These are phyloP conservation scores for Beauveria caledonica DNA, from an alignment of 2,329 filamentous ascomycete genomes.

Conservation along the genomic window DNA sequence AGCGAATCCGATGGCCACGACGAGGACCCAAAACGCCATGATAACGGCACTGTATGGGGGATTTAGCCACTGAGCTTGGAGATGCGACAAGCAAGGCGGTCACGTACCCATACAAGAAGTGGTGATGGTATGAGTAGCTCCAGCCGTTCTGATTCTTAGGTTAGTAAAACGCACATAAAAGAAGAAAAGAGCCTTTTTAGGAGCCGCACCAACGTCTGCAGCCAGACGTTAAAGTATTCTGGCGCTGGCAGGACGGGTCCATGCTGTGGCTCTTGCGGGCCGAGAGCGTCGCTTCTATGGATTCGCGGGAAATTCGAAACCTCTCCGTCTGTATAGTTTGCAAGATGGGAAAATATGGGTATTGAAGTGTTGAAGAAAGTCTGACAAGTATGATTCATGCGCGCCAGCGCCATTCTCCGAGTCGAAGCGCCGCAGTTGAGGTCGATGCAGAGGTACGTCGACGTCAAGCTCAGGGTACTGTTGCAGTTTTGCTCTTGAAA, in stretches of 20 bases:
- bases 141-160: not conserved
- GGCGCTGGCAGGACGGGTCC: not conserved
- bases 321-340: not conserved
- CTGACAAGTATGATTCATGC: not conserved
- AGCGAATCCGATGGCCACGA: not conserved
- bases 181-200: not conserved
- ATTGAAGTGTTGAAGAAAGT: not conserved
- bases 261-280: not conserved
- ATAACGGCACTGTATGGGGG: not conserved
- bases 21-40: not conserved
- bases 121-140: not conserved
- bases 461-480: not conserved
- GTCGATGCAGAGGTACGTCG: conserved; percentile 1
- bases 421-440: conserved; percentile 1
- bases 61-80: not conserved
- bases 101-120: conserved; percentile 4
- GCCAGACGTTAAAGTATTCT: not conserved
- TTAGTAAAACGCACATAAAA: not conserved
- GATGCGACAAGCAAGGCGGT: not conserved
- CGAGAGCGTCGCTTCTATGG: not conserved
- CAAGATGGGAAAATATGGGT: not conserved
- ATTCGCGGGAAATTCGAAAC: not conserved
- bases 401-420: not conserved
- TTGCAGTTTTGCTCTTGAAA: not conserved
- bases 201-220: not conserved